phyloP scores from a whole-genome alignment of 169 alveolate genomes.

The Plasmodium adleri region DNA sequence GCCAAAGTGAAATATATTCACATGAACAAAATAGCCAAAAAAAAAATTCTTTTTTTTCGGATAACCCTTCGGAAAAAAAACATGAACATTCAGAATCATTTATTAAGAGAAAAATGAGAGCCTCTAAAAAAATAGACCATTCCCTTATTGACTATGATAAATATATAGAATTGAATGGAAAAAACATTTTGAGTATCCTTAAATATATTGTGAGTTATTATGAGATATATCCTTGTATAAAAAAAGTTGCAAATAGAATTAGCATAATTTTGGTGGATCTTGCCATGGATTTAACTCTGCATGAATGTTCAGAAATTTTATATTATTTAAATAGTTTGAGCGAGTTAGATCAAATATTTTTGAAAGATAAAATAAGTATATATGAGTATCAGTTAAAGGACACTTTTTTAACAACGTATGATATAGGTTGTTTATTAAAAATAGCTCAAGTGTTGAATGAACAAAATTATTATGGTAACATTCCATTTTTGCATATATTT shows the following conservation, averaged over 20 bases:
- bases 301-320: conserved; percentile 52
- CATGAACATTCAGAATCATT: conserved; percentile 37
- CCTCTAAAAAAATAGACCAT: not conserved
- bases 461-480: not conserved
- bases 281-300: conserved; percentile 23
- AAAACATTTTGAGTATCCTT: conserved; percentile 35
- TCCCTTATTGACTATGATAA: not conserved
- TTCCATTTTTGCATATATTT: conserved; percentile 31
- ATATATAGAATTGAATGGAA: conserved; percentile 39
- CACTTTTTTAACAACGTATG: conserved; percentile 1
- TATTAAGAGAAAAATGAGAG: conserved; percentile 8
- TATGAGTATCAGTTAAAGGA: conserved; percentile 26
- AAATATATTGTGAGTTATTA: conserved; percentile 22
- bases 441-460: conserved; percentile 13
- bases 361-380: conserved; percentile 30
- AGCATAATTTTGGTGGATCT: conserved; percentile 11
- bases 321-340: conserved; percentile 6
- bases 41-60: no score
- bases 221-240: conserved; percentile 5
- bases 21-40: no score
- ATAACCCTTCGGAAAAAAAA: conserved; percentile 10
- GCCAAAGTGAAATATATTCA: no score
- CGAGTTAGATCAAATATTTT: not conserved
- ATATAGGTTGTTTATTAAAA: conserved; percentile 37
- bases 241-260: conserved; percentile 5